Percentiles rank a stretch among this genome's conserved stretches.
Evolutionary conservation across 2,329 filamentous ascomycete genomes (phyloP).

Genomic region (Trichoderma sp.): DNA sequence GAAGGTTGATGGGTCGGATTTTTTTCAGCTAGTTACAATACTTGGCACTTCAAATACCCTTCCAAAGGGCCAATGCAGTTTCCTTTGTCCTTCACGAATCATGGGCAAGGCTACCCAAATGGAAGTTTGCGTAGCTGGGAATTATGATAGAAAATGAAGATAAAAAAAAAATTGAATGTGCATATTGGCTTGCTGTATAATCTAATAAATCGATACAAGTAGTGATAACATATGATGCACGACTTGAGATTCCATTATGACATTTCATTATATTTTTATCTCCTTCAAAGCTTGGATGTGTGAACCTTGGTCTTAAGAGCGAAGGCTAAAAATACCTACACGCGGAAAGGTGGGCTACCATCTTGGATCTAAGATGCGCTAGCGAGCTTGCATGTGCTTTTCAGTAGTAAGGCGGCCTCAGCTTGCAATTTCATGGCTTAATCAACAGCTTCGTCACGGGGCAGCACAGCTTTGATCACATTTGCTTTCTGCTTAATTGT

Average conservation of each 20-base stretch:
- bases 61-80: slow-evolving; percentile 35
- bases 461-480: not conserved
- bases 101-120: slow-evolving; percentile 39
- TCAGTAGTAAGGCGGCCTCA: not conserved
- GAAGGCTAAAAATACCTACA: slow-evolving; percentile 6
- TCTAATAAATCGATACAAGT: not conserved
- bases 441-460: not conserved
- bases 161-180: slow-evolving; percentile 24
- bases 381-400: not conserved
- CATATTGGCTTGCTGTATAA: slow-evolving; percentile 8
- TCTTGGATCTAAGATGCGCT: not conserved
- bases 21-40: slow-evolving; percentile 49
- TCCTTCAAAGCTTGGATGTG: not conserved
- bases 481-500: not conserved
- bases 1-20: slow-evolving; percentile 50
- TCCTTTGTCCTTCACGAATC: slow-evolving; percentile 45
- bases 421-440: not conserved
- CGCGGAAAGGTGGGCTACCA: not conserved
- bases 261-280: not conserved
- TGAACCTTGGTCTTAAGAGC: not conserved
- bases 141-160: slow-evolving; percentile 34
- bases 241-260: no score
- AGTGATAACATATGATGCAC: not conserved
- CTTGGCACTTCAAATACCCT: slow-evolving; percentile 38
- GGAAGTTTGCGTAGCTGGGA: slow-evolving; percentile 39